Percentiles rank a stretch among this genome's conserved stretches.
Evolutionary conservation across 1,139 yeast species (phyloP).

Genomic region (Yamadazyma trypodendri): DNA sequence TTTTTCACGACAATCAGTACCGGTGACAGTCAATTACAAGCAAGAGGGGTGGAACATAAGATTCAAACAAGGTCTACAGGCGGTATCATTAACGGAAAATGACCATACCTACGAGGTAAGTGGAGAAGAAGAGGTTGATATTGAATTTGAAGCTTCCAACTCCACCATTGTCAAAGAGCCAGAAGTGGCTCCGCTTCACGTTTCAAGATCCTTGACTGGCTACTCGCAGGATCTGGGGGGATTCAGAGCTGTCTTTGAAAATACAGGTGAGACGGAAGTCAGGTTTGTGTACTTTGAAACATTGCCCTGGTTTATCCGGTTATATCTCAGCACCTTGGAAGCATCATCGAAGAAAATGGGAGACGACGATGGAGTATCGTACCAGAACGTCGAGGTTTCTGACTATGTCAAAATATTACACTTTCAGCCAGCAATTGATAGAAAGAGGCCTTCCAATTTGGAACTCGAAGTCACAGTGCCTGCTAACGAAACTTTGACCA

Average conservation of each 20-base stretch:
- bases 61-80: constrained; percentile 18
- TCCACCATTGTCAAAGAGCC: constrained; percentile 33
- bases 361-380: constrained; percentile 28
- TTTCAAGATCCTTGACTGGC: constrained; percentile 86
- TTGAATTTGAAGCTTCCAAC: constrained; percentile 26
- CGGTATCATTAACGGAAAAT: constrained; percentile 10
- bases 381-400: constrained; percentile 8
- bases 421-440: constrained; percentile 77
- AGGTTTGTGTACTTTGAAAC: constrained; percentile 71
- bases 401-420: constrained; percentile 48
- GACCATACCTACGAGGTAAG: constrained; percentile 9
- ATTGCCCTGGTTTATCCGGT: constrained; percentile 90
- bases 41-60: constrained; percentile 49
- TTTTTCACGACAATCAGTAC: constrained; percentile 36
- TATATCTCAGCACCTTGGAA: constrained; percentile 69
- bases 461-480: constrained; percentile 70
- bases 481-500: constrained; percentile 55
- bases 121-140: constrained; percentile 14
- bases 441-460: constrained; percentile 79
- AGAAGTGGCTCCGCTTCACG: constrained; percentile 62
- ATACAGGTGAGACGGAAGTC: constrained; percentile 44
- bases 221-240: constrained; percentile 92
- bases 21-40: constrained; percentile 45
- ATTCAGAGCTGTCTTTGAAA: constrained; percentile 70
- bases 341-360: constrained; percentile 16